Conservation (phyloP, 2,329 filamentous ascomycete genomes). For the Aureobasidium vineae region DNA sequence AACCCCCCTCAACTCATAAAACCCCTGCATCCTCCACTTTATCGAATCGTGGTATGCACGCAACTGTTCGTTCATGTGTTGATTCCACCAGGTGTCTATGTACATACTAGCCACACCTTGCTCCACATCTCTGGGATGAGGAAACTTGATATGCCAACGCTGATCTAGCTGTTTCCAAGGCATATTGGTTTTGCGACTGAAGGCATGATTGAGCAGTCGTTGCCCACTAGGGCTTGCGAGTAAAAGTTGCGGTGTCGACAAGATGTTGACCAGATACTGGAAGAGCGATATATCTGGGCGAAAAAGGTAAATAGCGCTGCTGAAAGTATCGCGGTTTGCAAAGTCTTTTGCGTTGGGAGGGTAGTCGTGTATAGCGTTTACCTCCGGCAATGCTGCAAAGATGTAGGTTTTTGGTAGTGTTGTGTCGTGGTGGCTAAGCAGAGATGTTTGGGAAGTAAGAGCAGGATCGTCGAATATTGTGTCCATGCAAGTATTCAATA, state of each 20-base stretch:
- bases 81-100: conserved; percentile 41
- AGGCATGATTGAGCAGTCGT: conserved; percentile 40
- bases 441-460: conserved; percentile 27
- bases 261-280: conserved; percentile 37
- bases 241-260: conserved; percentile 38
- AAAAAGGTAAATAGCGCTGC: conserved; percentile 42
- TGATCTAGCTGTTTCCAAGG: conserved; percentile 40
- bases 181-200: conserved; percentile 40
- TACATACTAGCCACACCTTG: conserved; percentile 40
- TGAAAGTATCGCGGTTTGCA: conserved; percentile 36
- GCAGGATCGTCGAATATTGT: conserved; percentile 38
- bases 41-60: conserved; percentile 35
- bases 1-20: conserved; percentile 31
- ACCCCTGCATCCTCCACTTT: conserved; percentile 41
- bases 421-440: conserved; percentile 25
- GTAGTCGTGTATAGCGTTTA: conserved; percentile 38
- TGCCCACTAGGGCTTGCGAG: conserved; percentile 39
- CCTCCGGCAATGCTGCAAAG: conserved; percentile 39
- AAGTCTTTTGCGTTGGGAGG: conserved; percentile 36
- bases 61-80: conserved; percentile 37
- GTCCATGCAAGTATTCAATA: conserved; percentile 35
- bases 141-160: conserved; percentile 42
- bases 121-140: conserved; percentile 38
- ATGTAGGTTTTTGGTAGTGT: conserved; percentile 38
- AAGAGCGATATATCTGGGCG: conserved; percentile 36